Conservation (phyloP, 2,329 filamentous ascomycete species). For the Diaporthe sp. region DNA sequence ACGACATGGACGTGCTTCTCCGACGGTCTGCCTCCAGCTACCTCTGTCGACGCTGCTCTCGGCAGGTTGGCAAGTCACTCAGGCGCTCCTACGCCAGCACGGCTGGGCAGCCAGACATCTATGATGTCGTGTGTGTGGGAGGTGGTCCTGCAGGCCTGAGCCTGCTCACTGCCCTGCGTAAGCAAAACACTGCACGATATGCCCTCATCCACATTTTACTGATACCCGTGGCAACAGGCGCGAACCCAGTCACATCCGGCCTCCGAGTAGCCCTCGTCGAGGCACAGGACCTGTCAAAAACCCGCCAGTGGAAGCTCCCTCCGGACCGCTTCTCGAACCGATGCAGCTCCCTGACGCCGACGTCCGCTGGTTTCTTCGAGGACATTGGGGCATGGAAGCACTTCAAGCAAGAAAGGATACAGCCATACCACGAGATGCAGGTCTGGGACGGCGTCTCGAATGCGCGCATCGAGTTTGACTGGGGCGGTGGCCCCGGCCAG, state of each 20-base stretch:
- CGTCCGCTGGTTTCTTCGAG: constrained; percentile 86
- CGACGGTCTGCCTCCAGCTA: constrained; percentile 49
- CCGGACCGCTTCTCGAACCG: constrained; percentile 87
- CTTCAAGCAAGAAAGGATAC: constrained; percentile 79
- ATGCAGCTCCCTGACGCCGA: constrained; percentile 93
- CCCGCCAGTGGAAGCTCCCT: constrained; percentile 75
- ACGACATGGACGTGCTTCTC: constrained; percentile 45
- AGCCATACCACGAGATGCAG: constrained; percentile 95
- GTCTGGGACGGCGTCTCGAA: constrained; percentile 97
- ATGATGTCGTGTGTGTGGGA: constrained; percentile 93
- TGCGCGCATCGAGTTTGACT: constrained; percentile 90
- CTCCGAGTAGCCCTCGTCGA: constrained; percentile 92
- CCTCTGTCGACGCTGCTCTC: constrained; percentile 64
- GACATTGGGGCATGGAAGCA: constrained; percentile 89
- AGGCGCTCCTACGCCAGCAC: constrained; percentile 59
- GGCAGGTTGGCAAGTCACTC: constrained; percentile 49
- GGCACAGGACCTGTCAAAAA: constrained; percentile 83
- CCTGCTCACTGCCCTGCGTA: constrained; percentile 82
- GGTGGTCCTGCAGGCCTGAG: constrained; percentile 92
- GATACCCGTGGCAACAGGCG: constrained; percentile 63
- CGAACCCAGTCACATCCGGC: constrained; percentile 79
- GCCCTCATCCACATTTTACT: background rate
- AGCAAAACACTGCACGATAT: constrained; percentile 45
- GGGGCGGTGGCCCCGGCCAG: constrained; percentile 65
- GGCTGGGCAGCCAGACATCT: constrained; percentile 75